Percentiles rank a stretch among this genome's conserved stretches.
Conservation (phyloP, 768 basidiomycete species). For the Podaxis mareebaensis region DNA sequence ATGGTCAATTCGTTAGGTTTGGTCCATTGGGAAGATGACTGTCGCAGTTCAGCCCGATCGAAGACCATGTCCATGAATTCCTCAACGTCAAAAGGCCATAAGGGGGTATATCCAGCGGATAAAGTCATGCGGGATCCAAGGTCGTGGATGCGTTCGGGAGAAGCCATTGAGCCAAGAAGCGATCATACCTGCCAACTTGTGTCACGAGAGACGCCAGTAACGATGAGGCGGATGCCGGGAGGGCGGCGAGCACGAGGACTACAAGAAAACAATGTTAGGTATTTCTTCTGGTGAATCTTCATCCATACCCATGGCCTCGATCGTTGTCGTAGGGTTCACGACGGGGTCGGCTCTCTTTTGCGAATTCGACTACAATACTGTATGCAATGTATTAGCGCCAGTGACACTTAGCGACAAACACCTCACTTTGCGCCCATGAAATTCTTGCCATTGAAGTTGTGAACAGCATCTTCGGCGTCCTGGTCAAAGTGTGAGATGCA, state of each 20-base stretch:
- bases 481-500: slow-evolving; percentile 31
- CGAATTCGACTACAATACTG: slow-evolving; percentile 95
- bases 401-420: slow-evolving; percentile 6
- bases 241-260: slow-evolving; percentile 71
- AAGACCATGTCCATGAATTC: slow-evolving; percentile 17
- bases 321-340: slow-evolving; percentile 71
- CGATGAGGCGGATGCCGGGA: slow-evolving; percentile 79
- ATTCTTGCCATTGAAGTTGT: slow-evolving; percentile 81
- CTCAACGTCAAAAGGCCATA: slow-evolving; percentile 11
- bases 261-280: slow-evolving; percentile 8
- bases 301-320: slow-evolving; percentile 55
- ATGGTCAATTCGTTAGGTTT: slow-evolving; percentile 45
- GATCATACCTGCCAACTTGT: slow-evolving; percentile 98
- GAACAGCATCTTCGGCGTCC: slow-evolving; percentile 95
- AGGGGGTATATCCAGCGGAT: slow-evolving; percentile 9
- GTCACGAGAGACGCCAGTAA: slow-evolving; percentile 88
- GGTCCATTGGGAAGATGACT: slow-evolving; percentile 28
- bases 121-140: slow-evolving; percentile 8
- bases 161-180: slow-evolving; percentile 19
- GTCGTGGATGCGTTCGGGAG: slow-evolving; percentile 16
- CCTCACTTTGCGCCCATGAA: slow-evolving; percentile 87
- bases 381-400: not conserved
- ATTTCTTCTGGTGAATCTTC: slow-evolving; percentile 1
- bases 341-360: slow-evolving; percentile 88
- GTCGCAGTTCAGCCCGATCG: slow-evolving; percentile 26